Conservation (phyloP, 768 basidiomycete species). For the Clavaria fumosa region DNA sequence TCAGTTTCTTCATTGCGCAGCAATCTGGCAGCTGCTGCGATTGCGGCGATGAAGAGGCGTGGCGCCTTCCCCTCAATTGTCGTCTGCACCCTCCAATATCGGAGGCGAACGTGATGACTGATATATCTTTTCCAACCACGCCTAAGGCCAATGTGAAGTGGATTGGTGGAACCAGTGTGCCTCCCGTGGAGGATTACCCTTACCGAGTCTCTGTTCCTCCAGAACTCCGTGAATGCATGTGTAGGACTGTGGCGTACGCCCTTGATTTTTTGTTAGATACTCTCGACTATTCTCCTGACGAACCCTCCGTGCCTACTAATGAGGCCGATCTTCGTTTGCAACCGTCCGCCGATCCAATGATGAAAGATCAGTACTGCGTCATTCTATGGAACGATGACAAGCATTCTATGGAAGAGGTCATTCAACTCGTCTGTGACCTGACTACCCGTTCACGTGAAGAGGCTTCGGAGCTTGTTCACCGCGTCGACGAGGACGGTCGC, state of each 20-base stretch:
- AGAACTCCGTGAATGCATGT: slow-evolving; percentile 62
- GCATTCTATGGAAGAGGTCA: slow-evolving; percentile 83
- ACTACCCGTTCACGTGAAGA: slow-evolving; percentile 38
- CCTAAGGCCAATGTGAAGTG: slow-evolving; percentile 27
- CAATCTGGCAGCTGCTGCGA: slow-evolving; percentile 92
- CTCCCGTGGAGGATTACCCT: slow-evolving; percentile 45
- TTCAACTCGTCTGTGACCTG: slow-evolving; percentile 49
- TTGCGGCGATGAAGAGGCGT: slow-evolving; percentile 85
- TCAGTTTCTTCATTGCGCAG: slow-evolving; percentile 85
- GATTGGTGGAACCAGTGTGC: slow-evolving; percentile 32
- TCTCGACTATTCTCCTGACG: slow-evolving; percentile 69
- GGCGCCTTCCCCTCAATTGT: slow-evolving; percentile 54
- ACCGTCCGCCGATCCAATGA: slow-evolving; percentile 63
- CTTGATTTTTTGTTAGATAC: slow-evolving; percentile 76
- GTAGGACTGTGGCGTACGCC: slow-evolving; percentile 56
- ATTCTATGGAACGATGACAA: slow-evolving; percentile 97
- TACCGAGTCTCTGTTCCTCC: slow-evolving; percentile 40
- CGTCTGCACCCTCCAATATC: slow-evolving; percentile 56
- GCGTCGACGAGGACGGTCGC: slow-evolving; percentile 67
- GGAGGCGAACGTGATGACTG: slow-evolving; percentile 9
- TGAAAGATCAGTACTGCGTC: slow-evolving; percentile 66
- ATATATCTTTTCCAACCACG: slow-evolving; percentile 18
- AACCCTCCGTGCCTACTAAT: slow-evolving; percentile 46
- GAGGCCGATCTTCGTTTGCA: slow-evolving; percentile 61
- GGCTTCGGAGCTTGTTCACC: slow-evolving; percentile 36